Evolutionary conservation across 2,329 filamentous ascomycete genomes (phyloP), one percentile per base, ranked within the genome.

Genomic region (Aotearoamyces nothofagi): DNA sequence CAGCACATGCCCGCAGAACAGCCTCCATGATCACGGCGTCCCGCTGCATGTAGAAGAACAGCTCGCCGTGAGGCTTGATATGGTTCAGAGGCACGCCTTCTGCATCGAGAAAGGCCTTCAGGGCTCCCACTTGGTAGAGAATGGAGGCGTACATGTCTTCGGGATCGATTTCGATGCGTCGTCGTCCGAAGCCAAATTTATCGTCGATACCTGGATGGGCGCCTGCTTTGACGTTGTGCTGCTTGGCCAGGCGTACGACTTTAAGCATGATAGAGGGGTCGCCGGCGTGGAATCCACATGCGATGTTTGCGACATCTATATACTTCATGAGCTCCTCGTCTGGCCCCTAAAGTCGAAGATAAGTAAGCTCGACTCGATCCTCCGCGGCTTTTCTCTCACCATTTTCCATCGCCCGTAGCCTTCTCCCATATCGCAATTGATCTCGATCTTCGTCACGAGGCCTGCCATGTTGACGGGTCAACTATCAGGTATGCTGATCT

Each of bases 181-280:
- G 59, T 2, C 72, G 56, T 3, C 72, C 72, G 39, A 78, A 78
- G 6, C 72, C 72, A 49, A 69, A 60, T 13, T 74, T 56, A 43
- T 78, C 72, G n/a, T 66, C 69, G 1, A 76, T 54, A 2, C 70
- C 69, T 0, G 72, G 72, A 39, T 78, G 72, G 0, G 73, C 73
- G 5, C 72, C 72, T 5, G 67, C 52, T 27, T 56, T 57, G 35
- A 77, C 60, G 33, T 57, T 56, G 46, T 71, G 60, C 23, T 58
- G 45, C 47, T 73, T 75, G 50, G 66, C 71, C 11, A 61, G 54
- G 7, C 52, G 54, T 8, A 76, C 62, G 0, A 69, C 76, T 32
- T 67, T 55, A 26, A 61, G 52, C 70, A 77, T 78, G 30, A 74
- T 70, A n/a, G 67, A 42, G 0, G 71, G 70, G 35, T 78, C 72